Percentiles rank a stretch among this genome's conserved stretches.
Evolutionary conservation across 2,329 filamentous ascomycete genomes (phyloP).

Genomic region (Neoarthrinium moseri): DNA sequence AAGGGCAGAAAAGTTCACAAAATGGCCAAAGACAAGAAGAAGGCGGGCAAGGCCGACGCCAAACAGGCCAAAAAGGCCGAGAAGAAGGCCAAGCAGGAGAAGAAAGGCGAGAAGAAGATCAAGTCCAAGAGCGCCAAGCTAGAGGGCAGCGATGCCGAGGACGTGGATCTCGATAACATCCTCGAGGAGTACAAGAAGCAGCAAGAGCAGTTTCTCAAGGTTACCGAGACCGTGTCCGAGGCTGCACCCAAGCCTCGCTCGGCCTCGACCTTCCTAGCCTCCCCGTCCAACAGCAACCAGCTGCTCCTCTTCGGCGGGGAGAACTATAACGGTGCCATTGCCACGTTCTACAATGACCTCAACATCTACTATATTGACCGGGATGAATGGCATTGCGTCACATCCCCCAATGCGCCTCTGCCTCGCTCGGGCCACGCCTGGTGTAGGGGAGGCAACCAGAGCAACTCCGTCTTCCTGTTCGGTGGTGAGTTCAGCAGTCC

Average conservation of each 20-base stretch:
- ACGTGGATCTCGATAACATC: slow-evolving; percentile 89
- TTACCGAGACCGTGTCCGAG: slow-evolving; percentile 75
- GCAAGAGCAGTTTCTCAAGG: slow-evolving; percentile 91
- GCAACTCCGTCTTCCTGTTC: slow-evolving; percentile 84
- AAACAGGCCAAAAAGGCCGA: slow-evolving; percentile 53
- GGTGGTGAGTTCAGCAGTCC: slow-evolving; percentile 91
- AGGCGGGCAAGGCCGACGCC: slow-evolving; percentile 34
- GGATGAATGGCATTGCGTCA: slow-evolving; percentile 89
- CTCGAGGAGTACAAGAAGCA: slow-evolving; percentile 89
- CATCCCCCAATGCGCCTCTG: slow-evolving; percentile 85
- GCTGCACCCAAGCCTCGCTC: slow-evolving; percentile 75
- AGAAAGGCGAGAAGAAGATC: slow-evolving; percentile 84
- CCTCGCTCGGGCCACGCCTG: slow-evolving; percentile 92
- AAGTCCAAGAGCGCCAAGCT: slow-evolving; percentile 68
- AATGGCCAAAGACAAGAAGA: slow-evolving; percentile 49
- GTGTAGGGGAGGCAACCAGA: slow-evolving; percentile 81
- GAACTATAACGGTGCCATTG: slow-evolving; percentile 89
- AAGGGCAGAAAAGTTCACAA: too few relatives aligned
- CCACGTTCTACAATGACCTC: slow-evolving; percentile 68
- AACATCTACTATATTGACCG: slow-evolving; percentile 74
- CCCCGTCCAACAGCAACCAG: slow-evolving; percentile 82
- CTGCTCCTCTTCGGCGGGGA: slow-evolving; percentile 92
- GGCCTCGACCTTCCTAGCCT: slow-evolving; percentile 79
- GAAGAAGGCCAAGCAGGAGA: slow-evolving; percentile 77
- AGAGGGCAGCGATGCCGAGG: slow-evolving; percentile 85